These are phyloP conservation scores for Scutellaria minor DNA, from an alignment of 257 asterid genomes.

Conservation along the genomic window DNA sequence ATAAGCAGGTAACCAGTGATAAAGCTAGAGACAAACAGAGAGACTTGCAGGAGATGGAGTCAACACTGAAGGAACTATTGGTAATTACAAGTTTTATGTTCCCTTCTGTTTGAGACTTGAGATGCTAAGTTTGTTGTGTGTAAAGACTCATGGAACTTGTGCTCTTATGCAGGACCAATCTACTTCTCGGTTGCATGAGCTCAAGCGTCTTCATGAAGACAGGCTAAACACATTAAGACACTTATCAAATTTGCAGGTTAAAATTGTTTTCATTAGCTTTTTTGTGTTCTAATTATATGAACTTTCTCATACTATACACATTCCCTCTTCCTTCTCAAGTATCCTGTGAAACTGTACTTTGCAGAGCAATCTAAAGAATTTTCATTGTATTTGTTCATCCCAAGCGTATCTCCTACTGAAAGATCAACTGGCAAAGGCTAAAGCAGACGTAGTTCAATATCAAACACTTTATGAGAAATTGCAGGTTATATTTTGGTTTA, in stretches of 20 bases:
- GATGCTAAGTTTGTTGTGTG: conserved; percentile 20
- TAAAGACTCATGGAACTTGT: conserved; percentile 26
- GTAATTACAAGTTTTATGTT: conserved; percentile 47
- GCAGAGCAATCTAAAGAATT: conserved; percentile 80
- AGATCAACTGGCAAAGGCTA: conserved; percentile 83
- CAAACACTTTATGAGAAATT: conserved; percentile 83
- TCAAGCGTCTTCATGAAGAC: conserved; percentile 81
- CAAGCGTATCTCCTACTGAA: conserved; percentile 68
- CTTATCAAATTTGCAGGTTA: conserved; percentile 80
- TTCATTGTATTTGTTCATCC: conserved; percentile 72
- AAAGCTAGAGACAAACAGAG: conserved; percentile 68
- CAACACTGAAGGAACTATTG: conserved; percentile 72
- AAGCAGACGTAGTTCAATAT: conserved; percentile 67
- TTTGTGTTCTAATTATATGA: conserved; percentile 5
- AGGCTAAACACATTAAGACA: conserved; percentile 73
- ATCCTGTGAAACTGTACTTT: conserved; percentile 40
- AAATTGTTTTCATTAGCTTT: conserved; percentile 32
- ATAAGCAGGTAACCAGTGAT: conserved; percentile 55
- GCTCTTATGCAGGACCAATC: conserved; percentile 66
- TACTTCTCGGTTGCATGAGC: conserved; percentile 63
- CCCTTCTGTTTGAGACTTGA: conserved; percentile 21
- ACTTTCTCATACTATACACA: conserved; percentile 27
- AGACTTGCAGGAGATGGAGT: conserved; percentile 84
- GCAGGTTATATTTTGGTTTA: conserved; percentile 71
- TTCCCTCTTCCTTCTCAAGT: conserved; percentile 32